These are phyloP conservation scores for Juncus effusus DNA, from an alignment of 176 grass and related monocot species.

Conservation along the genomic window DNA sequence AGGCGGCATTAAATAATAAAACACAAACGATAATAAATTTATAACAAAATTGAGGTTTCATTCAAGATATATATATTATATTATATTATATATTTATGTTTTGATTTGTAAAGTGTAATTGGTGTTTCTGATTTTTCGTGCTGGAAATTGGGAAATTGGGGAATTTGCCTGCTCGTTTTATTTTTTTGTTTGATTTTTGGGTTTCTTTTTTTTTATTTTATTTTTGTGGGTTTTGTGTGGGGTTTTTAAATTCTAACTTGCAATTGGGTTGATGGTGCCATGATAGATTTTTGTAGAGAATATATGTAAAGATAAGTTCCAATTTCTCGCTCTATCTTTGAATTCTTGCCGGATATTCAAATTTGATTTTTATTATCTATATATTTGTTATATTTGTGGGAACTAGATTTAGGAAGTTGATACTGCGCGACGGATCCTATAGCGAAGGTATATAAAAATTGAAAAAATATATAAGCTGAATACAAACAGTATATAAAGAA, in stretches of 20 bases:
- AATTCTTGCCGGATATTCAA: too few relatives aligned
- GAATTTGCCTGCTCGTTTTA: conserved; percentile 30
- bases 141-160: conserved; percentile 12
- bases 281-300: conserved; percentile 70
- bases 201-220: conserved; percentile 45
- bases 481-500: too few relatives aligned
- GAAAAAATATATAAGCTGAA: too few relatives aligned
- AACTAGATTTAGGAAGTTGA: too few relatives aligned
- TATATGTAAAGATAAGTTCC: conserved; percentile 69
- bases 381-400: too few relatives aligned
- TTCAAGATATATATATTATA: background rate
- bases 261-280: conserved; percentile 25
- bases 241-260: conserved; percentile 24
- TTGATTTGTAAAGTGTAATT: conserved; percentile 45
- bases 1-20: conserved; percentile 68
- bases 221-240: conserved; percentile 14
- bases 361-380: too few relatives aligned
- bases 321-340: conserved; percentile 4
- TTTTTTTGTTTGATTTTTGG: conserved; percentile 27
- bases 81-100: too few relatives aligned
- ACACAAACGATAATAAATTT: background rate
- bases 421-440: too few relatives aligned
- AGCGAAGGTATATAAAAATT: too few relatives aligned
- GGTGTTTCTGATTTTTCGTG: conserved; percentile 41
- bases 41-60: too few relatives aligned